phyloP scores from a whole-genome alignment of 2,329 filamentous ascomycete genomes.

The Cytospora paraplurivora region DNA sequence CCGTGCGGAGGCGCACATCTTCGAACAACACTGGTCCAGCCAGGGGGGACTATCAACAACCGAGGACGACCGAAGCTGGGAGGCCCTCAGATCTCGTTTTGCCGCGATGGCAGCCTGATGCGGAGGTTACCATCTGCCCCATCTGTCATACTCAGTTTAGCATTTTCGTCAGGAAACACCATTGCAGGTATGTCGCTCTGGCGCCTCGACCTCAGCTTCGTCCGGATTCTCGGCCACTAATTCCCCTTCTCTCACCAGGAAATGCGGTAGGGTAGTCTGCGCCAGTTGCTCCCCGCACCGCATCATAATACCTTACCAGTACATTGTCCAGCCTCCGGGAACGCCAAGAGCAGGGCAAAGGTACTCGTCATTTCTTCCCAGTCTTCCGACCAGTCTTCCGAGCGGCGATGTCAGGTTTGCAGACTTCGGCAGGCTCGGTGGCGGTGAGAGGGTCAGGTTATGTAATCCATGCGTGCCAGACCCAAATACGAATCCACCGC shows the following conservation, averaged over 20 bases:
- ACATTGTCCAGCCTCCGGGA: constrained; percentile 78
- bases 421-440: constrained; percentile 50
- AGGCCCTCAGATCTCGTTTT: constrained; percentile 53
- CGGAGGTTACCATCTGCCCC: constrained; percentile 78
- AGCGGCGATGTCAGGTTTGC: constrained; percentile 46
- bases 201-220: background rate
- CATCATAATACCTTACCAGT: constrained; percentile 91
- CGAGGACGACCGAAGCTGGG: constrained; percentile 17
- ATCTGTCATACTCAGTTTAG: constrained; percentile 81
- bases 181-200: constrained; percentile 68
- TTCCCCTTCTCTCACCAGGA: constrained; percentile 49
- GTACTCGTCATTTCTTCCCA: constrained; percentile 38
- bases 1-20: constrained; percentile 25
- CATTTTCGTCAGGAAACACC: constrained; percentile 87
- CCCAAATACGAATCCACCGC: constrained; percentile 60
- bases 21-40: constrained; percentile 15
- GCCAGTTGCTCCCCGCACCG: constrained; percentile 87
- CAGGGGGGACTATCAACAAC: constrained; percentile 8
- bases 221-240: constrained; percentile 16
- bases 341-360: constrained; percentile 40
- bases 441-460: constrained; percentile 60
- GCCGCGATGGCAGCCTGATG: constrained; percentile 87
- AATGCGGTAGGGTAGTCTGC: constrained; percentile 93
- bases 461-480: constrained; percentile 66
- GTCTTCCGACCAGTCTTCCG: constrained; percentile 41